Base-by-base conservation (phyloP, 2,329 filamentous ascomycete genomes). In the Hymenoscyphus occultus region DNA sequence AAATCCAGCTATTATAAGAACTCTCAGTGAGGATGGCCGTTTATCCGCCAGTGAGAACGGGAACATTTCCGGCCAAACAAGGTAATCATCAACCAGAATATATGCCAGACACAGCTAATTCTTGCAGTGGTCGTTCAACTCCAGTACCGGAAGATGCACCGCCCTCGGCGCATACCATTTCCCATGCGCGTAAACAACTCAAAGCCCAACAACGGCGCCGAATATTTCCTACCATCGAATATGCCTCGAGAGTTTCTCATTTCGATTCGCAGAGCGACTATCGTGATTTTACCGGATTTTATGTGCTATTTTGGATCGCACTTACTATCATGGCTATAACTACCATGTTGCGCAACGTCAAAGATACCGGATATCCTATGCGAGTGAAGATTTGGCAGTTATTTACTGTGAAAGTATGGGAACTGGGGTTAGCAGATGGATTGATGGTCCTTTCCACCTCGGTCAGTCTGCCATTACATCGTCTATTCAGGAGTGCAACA, bases 241-340 rank as follows among this genome's bases (percentile, higher is more conserved):
- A 94, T 79, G 86, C 91, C 51, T 89, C 90, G 66, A 90, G 95
- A 64, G 89, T 98, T 28, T 98, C 94, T 19, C 94, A 99, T 79
- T 97, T 99, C 76, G 95, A 99, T 75, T 93, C 93, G 0, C 84
- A 86, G 60, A 96, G 91, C 77, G 93, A 97, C 74, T 93, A 98
- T 77, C 88, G 88, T 74, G 93, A 99, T 78, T 99, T 99, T 77
- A 88, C 92, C 72, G 95, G 95, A 75, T 99, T 99, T 84, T 99
- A 97, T 80, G 92, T 95, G 62, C 85, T 99, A 45, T 99, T 99
- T 80, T 99, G 95, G 95, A 94, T 99, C 70, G 92, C 92, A 10
- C 83, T 99, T 66, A 92, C 91, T 71, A 96, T 99, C 77, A 97
- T 99, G 93, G 92, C 93, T 73, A 89, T 97, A 68, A 98, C 94